A percentile compares a stretch with the other conserved stretches of the same genome.
Evolutionary conservation across 169 alveolate species (phyloP).

Genomic region (Sarcocystis neurona): DNA sequence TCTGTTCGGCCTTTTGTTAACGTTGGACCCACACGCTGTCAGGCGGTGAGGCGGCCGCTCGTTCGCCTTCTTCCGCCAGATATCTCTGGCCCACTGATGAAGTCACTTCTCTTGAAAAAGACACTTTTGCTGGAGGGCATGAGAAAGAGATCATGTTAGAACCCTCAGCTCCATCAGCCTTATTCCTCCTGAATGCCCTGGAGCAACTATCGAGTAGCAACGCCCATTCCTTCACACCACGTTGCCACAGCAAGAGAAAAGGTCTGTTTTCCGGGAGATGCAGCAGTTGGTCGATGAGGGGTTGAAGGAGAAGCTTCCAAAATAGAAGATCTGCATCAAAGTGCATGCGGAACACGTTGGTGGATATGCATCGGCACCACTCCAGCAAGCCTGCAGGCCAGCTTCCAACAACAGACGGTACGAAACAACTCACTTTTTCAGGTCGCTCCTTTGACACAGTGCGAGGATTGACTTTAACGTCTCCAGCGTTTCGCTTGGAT

Average conservation of each 20-base stretch:
- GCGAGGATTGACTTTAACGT: not conserved
- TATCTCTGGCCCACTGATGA: not conserved
- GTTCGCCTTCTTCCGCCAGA: not conserved
- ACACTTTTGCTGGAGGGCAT: not conserved
- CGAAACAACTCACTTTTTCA: too few relatives aligned
- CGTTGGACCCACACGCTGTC: too few relatives aligned
- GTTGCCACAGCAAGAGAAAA: slow-evolving; percentile 28
- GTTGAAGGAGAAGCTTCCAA: slow-evolving; percentile 36
- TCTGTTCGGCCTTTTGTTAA: too few relatives aligned
- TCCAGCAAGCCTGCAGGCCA: not conserved
- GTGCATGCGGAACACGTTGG: slow-evolving; percentile 6
- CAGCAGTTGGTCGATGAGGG: slow-evolving; percentile 13
- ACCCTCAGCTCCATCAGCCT: not conserved
- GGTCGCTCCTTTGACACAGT: too few relatives aligned
- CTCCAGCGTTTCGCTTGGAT: not conserved
- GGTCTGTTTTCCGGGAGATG: not conserved
- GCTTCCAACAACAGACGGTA: not conserved
- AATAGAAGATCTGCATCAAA: slow-evolving; percentile 42
- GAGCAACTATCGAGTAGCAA: not conserved
- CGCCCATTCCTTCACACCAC: slow-evolving; percentile 4
- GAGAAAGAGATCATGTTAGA: not conserved
- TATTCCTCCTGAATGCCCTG: not conserved
- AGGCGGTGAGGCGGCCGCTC: not conserved
- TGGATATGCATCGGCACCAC: slow-evolving; percentile 49
- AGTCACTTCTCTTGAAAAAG: not conserved